phyloP scores from a whole-genome alignment of 352 stramenopile species.

The Phytophthora sp. region DNA sequence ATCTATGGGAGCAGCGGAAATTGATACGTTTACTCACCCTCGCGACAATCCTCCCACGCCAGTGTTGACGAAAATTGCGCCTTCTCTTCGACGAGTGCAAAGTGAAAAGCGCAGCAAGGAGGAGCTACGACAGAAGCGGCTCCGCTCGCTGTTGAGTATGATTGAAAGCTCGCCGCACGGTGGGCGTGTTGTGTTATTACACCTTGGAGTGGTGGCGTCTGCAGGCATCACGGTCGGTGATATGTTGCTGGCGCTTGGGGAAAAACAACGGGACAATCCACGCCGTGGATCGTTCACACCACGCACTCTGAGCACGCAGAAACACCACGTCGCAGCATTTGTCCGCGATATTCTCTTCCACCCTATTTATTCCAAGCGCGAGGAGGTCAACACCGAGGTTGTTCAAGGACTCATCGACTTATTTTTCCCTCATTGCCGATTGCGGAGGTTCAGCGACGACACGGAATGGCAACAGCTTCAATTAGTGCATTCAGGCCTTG shows the following conservation, averaged over 20 bases:
- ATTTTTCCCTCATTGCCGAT: slow-evolving; percentile 74
- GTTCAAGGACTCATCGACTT: slow-evolving; percentile 66
- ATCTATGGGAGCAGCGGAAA: slow-evolving; percentile 48
- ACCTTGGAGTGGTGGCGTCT: slow-evolving; percentile 56
- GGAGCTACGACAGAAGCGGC: slow-evolving; percentile 42
- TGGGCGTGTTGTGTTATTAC: slow-evolving; percentile 63
- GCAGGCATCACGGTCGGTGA: slow-evolving; percentile 57
- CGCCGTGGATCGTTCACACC: slow-evolving; percentile 28
- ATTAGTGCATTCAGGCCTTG: background rate
- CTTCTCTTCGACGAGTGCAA: slow-evolving; percentile 41
- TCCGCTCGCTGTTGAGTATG: slow-evolving; percentile 51
- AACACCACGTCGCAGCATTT: slow-evolving; percentile 62
- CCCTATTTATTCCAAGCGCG: slow-evolving; percentile 64
- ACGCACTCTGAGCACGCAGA: slow-evolving; percentile 41
- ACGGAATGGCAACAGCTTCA: slow-evolving; percentile 38
- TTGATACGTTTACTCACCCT: slow-evolving; percentile 31
- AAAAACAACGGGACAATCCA: slow-evolving; percentile 55
- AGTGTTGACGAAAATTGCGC: slow-evolving; percentile 13
- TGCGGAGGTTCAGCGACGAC: slow-evolving; percentile 72
- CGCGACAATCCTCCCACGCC: slow-evolving; percentile 8
- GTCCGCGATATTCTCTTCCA: slow-evolving; percentile 83
- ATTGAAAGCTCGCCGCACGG: slow-evolving; percentile 62
- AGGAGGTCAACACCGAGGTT: slow-evolving; percentile 43
- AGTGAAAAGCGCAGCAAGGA: slow-evolving; percentile 41
- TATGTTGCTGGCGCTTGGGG: slow-evolving; percentile 60